Evolutionary conservation across 169 alveolate genomes (phyloP), one percentile per base, ranked within the genome.

Genomic region (Plasmodium gonderi): DNA sequence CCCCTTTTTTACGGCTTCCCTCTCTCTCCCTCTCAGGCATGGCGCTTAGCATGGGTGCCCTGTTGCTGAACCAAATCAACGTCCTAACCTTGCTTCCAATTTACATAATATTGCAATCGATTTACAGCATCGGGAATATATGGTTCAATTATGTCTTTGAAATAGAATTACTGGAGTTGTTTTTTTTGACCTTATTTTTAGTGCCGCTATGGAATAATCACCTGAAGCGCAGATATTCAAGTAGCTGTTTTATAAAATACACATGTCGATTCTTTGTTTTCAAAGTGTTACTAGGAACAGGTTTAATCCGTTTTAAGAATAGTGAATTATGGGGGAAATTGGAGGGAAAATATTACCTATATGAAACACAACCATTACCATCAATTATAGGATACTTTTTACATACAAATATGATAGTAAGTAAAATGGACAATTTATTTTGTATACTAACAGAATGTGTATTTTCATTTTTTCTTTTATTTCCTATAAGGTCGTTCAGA

Each of bases 311-410:
- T 20, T 82, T 82, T 26, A 69, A 20, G 26, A 82, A 82, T 54
- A 82, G 49, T 3, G 78, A 82, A 12, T n/a, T 69, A 40, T 82
- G 92, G 92, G 83, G 92, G 0, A n/a, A 33, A 11, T 68, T 82
- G 40, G 74, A 45, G 38, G 92, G 92, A 33, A 82, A 72, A 45
- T 82, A 82, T 72, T 82, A 82, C 14, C 40, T 82, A 14, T 82
- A 82, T 54, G 92, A 82, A 49, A 82, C 92, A 0, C 92, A 82
- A 3, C 92, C 92, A 33, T 33, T 82, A 31, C 92, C 92, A 47
- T 45, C 92, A 29, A 68, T 12, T 7, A 8, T 82, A 1, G 75
- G 83, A 5, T 82, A 82, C 26, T 33, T 69, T 0, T 31, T 82
- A 7, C 92, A 82, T 68, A 0, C 60, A n/a, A 7, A 17, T 47